A percentile compares a stretch with the other conserved stretches of the same genome.
phyloP scores from a whole-genome alignment of 768 basidiomycete species.

The Panus rudis region DNA sequence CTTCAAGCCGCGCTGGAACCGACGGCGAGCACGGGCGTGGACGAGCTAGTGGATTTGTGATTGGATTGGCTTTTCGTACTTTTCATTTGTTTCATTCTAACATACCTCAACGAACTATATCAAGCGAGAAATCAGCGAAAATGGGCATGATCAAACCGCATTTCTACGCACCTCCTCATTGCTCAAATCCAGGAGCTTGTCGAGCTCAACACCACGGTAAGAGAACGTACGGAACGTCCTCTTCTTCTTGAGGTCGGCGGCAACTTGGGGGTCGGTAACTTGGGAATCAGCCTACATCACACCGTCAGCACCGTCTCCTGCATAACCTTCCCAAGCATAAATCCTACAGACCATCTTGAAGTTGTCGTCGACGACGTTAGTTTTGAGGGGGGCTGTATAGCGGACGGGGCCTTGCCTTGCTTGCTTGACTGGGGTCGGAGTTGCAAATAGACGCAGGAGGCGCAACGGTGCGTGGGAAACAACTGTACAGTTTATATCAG shows the following conservation, averaged over 20 bases:
- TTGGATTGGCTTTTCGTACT: background rate
- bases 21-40: conserved; percentile 95
- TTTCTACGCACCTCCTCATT: conserved; percentile 80
- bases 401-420: conserved; percentile 6
- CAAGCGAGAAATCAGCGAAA: conserved; percentile 4
- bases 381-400: conserved; percentile 12
- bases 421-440: conserved; percentile 12
- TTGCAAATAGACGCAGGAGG: conserved; percentile 8
- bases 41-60: conserved; percentile 59
- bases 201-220: conserved; percentile 96
- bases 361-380: conserved; percentile 17
- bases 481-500: conserved; percentile 49
- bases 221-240: conserved; percentile 98
- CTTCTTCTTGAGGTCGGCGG: conserved; percentile 98
- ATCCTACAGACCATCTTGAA: conserved; percentile 23
- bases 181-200: conserved; percentile 92
- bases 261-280: conserved; percentile 87
- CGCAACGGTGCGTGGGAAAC: conserved; percentile 34
- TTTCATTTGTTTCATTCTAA: conserved; percentile 2
- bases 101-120: conserved; percentile 74
- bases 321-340: conserved; percentile 1
- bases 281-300: conserved; percentile 64
- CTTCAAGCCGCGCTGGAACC: conserved; percentile 99
- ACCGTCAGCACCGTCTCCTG: conserved; percentile 14
- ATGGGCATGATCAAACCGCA: background rate